Conservation (phyloP, 2,329 filamentous ascomycete species). For the Dothideomycetidae sp. region DNA sequence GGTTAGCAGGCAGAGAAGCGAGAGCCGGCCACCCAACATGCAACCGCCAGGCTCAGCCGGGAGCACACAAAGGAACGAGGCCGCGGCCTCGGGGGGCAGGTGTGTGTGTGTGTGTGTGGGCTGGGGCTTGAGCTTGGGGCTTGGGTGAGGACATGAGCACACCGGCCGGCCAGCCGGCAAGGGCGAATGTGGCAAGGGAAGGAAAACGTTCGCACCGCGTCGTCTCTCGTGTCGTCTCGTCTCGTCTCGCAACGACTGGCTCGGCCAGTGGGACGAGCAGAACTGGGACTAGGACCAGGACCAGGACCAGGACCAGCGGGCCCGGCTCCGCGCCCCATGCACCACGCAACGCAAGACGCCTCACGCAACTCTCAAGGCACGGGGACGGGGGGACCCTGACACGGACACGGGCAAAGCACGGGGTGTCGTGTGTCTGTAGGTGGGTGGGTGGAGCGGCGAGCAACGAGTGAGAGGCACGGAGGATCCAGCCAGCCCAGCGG, state of each 20-base stretch:
- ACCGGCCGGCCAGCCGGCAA: neutral
- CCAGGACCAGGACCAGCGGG: neutral
- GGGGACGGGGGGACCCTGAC: conserved; percentile 7
- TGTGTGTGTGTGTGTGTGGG: too few species aligned
- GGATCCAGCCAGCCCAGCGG: too few species aligned
- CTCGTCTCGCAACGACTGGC: conserved; percentile 8
- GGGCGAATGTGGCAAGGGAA: neutral
- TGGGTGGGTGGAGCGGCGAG: conserved; percentile 2
- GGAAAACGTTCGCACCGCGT: conserved; percentile 8
- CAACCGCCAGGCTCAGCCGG: neutral
- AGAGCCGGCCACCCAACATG: neutral
- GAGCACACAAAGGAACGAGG: neutral
- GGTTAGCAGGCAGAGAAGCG: conserved; percentile 1
- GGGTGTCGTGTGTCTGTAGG: conserved; percentile 1
- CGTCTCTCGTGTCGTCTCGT: conserved; percentile 9
- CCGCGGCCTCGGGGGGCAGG: too few species aligned
- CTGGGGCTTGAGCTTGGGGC: conserved; percentile 2
- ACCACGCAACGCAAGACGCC: neutral
- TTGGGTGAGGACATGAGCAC: conserved; percentile 7
- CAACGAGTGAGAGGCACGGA: conserved; percentile 1
- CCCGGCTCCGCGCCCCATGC: neutral
- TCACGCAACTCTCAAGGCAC: too few species aligned
- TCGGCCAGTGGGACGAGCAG: neutral
- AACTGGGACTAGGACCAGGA: too few species aligned
- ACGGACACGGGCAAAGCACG: conserved; percentile 6